Evolutionary conservation across 305 asterid species (phyloP).

Genomic region (Solanum chacoense): DNA sequence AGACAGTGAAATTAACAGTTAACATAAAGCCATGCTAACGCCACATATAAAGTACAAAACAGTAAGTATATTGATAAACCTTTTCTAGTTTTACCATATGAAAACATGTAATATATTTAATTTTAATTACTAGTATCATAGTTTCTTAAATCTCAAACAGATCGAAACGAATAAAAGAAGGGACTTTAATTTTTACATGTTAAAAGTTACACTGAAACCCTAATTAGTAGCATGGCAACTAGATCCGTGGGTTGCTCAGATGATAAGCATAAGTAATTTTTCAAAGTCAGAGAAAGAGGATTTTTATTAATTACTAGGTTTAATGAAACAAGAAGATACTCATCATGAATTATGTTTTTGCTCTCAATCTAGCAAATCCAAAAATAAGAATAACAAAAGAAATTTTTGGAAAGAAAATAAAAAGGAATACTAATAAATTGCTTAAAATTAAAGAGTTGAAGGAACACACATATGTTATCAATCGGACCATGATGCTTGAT

Average conservation of each 20-base stretch:
- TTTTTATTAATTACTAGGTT: background rate
- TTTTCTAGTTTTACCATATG: background rate
- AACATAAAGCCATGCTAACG: background rate
- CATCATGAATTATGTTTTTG: background rate
- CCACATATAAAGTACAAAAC: background rate
- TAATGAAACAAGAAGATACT: background rate
- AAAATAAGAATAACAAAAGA: background rate
- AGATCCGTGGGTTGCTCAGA: background rate
- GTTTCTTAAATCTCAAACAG: background rate
- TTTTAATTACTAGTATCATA: background rate
- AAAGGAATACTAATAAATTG: background rate
- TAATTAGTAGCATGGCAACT: background rate
- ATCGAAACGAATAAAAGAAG: background rate
- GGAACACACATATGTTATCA: background rate
- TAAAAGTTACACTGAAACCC: background rate
- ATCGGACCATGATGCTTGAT: slow-evolving; percentile 6
- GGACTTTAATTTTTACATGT: background rate
- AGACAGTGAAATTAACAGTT: background rate
- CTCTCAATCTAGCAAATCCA: background rate
- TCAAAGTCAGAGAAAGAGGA: background rate
- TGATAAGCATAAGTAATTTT: background rate
- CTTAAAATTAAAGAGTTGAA: background rate
- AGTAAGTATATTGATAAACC: background rate
- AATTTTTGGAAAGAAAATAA: background rate
- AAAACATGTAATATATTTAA: background rate